These are phyloP conservation scores for Russula emetica DNA, from an alignment of 768 basidiomycete species.

Conservation along the genomic window DNA sequence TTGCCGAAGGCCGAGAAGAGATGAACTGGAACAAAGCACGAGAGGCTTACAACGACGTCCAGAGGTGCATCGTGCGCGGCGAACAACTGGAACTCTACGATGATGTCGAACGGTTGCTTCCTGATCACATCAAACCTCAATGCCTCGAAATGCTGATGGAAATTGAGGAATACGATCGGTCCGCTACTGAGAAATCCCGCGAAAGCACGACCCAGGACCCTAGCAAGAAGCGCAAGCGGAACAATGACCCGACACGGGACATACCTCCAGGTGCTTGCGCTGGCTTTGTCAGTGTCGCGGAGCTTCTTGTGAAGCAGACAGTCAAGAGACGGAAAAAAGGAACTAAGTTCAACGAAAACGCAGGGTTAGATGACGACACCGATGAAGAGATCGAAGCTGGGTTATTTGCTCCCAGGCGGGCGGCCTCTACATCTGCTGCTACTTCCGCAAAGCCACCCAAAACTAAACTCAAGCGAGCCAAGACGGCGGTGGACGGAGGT, in stretches of 20 bases:
- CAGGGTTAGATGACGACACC: constrained; percentile 60
- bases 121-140: constrained; percentile 68
- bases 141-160: constrained; percentile 80
- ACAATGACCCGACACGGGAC: constrained; percentile 62
- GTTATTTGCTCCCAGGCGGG: constrained; percentile 46
- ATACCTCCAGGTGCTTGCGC: constrained; percentile 68
- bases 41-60: constrained; percentile 80
- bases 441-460: constrained; percentile 33
- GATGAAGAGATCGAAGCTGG: constrained; percentile 66
- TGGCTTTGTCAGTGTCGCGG: constrained; percentile 66
- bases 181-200: constrained; percentile 38
- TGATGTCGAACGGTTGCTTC: constrained; percentile 86
- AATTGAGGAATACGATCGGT: constrained; percentile 63
- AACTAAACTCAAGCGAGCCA: constrained; percentile 41
- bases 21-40: constrained; percentile 85
- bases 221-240: constrained; percentile 61
- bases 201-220: constrained; percentile 35
- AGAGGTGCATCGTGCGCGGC: constrained; percentile 80
- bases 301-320: constrained; percentile 51
- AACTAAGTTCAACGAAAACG: constrained; percentile 43
- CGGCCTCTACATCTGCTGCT: constrained; percentile 48
- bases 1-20: constrained; percentile 89
- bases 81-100: constrained; percentile 85
- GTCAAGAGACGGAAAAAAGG: constrained; percentile 43
- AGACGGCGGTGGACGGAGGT: constrained; percentile 32